Evolutionary conservation across 2,329 filamentous ascomycete genomes (phyloP).

Genomic region (Clarireedia hainanense): DNA sequence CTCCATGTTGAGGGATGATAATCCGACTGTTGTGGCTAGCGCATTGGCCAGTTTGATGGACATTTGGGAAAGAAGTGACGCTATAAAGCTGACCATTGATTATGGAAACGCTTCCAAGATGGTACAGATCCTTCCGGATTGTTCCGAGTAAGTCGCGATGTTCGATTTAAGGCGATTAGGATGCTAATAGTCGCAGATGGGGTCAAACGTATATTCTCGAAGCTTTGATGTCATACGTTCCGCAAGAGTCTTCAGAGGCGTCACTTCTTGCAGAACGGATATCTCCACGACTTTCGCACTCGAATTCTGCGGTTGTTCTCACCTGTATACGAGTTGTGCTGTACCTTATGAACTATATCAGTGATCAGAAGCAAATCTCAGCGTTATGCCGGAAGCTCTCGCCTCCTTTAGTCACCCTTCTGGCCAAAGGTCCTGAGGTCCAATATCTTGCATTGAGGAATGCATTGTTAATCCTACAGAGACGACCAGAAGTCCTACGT

Average conservation of each 20-base stretch:
- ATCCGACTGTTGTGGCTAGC: slow-evolving; percentile 93
- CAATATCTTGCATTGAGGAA: slow-evolving; percentile 94
- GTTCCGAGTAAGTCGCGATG: slow-evolving; percentile 73
- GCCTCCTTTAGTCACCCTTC: slow-evolving; percentile 84
- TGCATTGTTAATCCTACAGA: slow-evolving; percentile 85
- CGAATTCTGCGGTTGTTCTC: slow-evolving; percentile 91
- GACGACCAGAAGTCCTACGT: slow-evolving; percentile 82
- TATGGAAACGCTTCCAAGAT: slow-evolving; percentile 97
- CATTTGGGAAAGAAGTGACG: slow-evolving; percentile 96
- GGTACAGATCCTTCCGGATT: slow-evolving; percentile 91
- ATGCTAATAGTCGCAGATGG: slow-evolving; percentile 54
- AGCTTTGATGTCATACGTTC: slow-evolving; percentile 95
- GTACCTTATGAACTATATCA: slow-evolving; percentile 98
- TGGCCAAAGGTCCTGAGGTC: slow-evolving; percentile 96
- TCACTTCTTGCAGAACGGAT: slow-evolving; percentile 87
- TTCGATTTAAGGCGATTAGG: background rate
- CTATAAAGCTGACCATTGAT: slow-evolving; percentile 96
- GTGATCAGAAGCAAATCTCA: slow-evolving; percentile 80
- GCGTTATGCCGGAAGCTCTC: slow-evolving; percentile 87
- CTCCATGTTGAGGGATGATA: slow-evolving; percentile 83
- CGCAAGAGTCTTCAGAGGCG: slow-evolving; percentile 83
- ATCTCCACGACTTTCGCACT: slow-evolving; percentile 89
- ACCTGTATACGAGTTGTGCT: slow-evolving; percentile 95
- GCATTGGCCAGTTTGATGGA: slow-evolving; percentile 88
- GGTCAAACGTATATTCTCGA: slow-evolving; percentile 98